A percentile compares a stretch with the other conserved stretches of the same genome.
Conservation (phyloP, 2,329 filamentous ascomycete species). For the Trichoderma simmonsii region DNA sequence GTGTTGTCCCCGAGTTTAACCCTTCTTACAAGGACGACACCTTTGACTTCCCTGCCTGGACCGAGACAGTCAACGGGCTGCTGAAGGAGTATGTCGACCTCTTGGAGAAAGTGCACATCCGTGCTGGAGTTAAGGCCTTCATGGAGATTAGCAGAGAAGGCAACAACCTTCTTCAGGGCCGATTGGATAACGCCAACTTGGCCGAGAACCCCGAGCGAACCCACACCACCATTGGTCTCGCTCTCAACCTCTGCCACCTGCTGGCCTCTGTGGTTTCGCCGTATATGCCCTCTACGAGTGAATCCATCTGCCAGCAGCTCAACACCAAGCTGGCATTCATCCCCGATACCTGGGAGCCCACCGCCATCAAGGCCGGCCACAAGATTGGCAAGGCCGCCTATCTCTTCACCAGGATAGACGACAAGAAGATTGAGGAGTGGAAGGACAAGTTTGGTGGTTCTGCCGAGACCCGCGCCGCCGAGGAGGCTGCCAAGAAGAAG, state of each 20-base stretch:
- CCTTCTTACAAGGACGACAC: conserved; percentile 58
- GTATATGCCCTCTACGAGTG: conserved; percentile 79
- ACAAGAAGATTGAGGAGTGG: conserved; percentile 81
- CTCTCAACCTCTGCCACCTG: conserved; percentile 78
- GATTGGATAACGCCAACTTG: conserved; percentile 54
- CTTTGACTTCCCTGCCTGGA: conserved; percentile 27
- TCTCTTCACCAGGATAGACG: conserved; percentile 78
- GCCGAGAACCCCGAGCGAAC: conserved; percentile 54
- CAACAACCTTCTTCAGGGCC: conserved; percentile 51
- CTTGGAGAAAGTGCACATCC: conserved; percentile 69
- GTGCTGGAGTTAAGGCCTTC: conserved; percentile 61
- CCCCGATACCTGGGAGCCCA: conserved; percentile 62
- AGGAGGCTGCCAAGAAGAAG: conserved; percentile 27
- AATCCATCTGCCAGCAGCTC: conserved; percentile 75
- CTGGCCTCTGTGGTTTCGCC: conserved; percentile 75
- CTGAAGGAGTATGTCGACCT: conserved; percentile 66
- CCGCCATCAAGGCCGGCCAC: conserved; percentile 67
- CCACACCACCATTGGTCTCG: conserved; percentile 66
- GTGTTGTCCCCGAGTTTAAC: conserved; percentile 62
- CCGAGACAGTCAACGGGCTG: conserved; percentile 48
- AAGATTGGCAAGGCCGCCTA: conserved; percentile 76
- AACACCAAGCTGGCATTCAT: conserved; percentile 44
- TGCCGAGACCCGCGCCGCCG: conserved; percentile 15
- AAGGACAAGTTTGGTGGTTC: conserved; percentile 62
- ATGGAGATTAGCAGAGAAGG: conserved; percentile 63